Base-by-base conservation (phyloP, 2,329 filamentous ascomycete species). In the Aspergillus sp. region DNA sequence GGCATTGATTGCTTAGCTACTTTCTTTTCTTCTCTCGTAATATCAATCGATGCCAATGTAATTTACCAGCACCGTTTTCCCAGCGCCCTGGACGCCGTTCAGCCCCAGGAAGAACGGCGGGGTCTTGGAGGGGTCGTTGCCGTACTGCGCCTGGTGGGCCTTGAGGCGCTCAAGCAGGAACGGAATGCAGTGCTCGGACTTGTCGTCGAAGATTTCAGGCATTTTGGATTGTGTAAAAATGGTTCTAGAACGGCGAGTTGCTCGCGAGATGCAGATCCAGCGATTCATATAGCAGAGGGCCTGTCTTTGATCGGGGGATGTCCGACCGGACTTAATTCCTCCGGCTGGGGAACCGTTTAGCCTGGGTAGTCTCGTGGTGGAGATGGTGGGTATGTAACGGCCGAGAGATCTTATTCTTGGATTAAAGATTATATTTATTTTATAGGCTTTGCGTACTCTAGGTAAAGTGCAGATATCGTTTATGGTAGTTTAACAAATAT, bases 11-110 rank as follows among this genome's bases (percentile, higher is more conserved):
- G 35, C 35, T 37, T 37, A 14, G 12, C 14, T 37, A 37, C 35
- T n/a, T 37, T n/a, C 5, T 37, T n/a, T 31, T 31, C 27, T 31
- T 31, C 27, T 9, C 9, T 31, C 27, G 3, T 21, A 21, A 21
- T 21, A 31, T 31, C 27, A 9, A 31, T 11, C 27, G 11, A 11
- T 31, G 9, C 1, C 27, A 9, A 9, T 11, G 8, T 31, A 11
- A 11, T 80, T 70, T 72, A 85, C 92, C 67, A 96, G 83, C 12
- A 93, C 96, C 3, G 93, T 96, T 79, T 98, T 97, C 65, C 93
- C 93, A 39, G 90, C 89, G 60, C 93, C 93, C 77, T 97, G 93
- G 27, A 96, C 86, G 60, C 93, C 93, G 67, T 96, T 96, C 67
- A 98, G 83, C 47, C 92, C 93, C 62, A 97, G 82, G 72, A 96